A percentile compares a stretch with the other conserved stretches of the same genome.
These are phyloP conservation scores for Achaetomium macrosporum DNA, from an alignment of 2,329 filamentous ascomycete species.

Conservation along the genomic window DNA sequence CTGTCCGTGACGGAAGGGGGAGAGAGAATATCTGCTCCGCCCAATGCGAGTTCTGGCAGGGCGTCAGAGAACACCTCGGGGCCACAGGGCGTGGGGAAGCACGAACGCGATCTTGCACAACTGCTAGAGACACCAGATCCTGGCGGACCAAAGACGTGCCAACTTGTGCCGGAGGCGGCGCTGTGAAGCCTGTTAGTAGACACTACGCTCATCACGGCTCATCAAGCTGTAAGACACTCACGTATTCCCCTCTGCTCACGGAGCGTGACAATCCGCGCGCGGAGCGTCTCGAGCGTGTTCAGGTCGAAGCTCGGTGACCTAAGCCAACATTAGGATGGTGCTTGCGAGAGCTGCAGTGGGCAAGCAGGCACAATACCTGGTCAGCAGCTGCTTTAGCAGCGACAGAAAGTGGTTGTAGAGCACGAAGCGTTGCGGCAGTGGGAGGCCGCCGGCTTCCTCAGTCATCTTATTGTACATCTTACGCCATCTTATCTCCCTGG, in stretches of 20 bases:
- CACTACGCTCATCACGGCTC: neutral
- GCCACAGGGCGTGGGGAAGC: neutral
- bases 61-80: constrained; percentile 9
- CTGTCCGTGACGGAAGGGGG: constrained; percentile 46
- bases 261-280: constrained; percentile 44
- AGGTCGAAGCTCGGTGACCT: constrained; percentile 51
- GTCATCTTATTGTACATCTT: constrained; percentile 53
- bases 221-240: constrained; percentile 28
- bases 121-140: constrained; percentile 27
- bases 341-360: neutral
- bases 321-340: constrained; percentile 14
- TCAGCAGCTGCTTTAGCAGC: constrained; percentile 45
- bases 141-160: constrained; percentile 32
- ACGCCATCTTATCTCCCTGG: constrained; percentile 48
- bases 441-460: constrained; percentile 45
- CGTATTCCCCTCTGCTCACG: constrained; percentile 48
- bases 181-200: constrained; percentile 21
- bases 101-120: constrained; percentile 23
- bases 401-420: constrained; percentile 52
- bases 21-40: constrained; percentile 55
- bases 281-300: constrained; percentile 46
- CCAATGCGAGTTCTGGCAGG: constrained; percentile 49
- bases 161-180: constrained; percentile 33
- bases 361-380: constrained; percentile 35
- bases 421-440: constrained; percentile 47